Evolutionary conservation across 108 stramenopile species (phyloP).

Genomic region (Cyclotella choctawhatcheeana): DNA sequence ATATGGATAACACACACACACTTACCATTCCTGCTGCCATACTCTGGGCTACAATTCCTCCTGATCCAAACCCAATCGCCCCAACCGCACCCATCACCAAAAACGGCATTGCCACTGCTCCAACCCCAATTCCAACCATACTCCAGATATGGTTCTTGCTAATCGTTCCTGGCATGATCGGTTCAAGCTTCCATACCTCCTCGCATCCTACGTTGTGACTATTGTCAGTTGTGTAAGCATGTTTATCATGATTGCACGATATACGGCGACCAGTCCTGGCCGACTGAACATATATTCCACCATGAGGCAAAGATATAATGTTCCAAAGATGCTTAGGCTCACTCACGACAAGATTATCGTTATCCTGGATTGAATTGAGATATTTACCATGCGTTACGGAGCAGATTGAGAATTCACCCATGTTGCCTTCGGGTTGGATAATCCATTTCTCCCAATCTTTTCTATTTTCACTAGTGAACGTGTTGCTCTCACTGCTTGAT

Average conservation of each 20-base stretch:
- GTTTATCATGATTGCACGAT: constrained; percentile 6
- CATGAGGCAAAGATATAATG: constrained; percentile 6
- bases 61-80: constrained; percentile 13
- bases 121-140: background rate
- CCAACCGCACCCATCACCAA: constrained; percentile 27
- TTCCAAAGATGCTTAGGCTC: constrained; percentile 22
- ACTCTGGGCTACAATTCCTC: constrained; percentile 18
- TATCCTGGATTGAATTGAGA: background rate
- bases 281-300: constrained; percentile 14
- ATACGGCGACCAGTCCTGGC: background rate
- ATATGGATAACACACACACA: background rate
- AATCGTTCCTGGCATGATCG: constrained; percentile 20
- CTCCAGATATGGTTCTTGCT: constrained; percentile 19
- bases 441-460: constrained; percentile 36
- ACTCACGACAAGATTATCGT: constrained; percentile 22
- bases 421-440: constrained; percentile 4
- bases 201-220: background rate
- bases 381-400: constrained; percentile 32
- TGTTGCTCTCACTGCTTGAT: constrained; percentile 10
- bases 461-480: constrained; percentile 22
- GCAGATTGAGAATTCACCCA: constrained; percentile 19
- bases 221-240: constrained; percentile 1
- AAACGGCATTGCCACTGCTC: constrained; percentile 32
- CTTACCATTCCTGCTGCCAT: constrained; percentile 19
- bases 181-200: constrained; percentile 31